phyloP scores from a whole-genome alignment of 352 stramenopile species.

The Phytophthora meadii region DNA sequence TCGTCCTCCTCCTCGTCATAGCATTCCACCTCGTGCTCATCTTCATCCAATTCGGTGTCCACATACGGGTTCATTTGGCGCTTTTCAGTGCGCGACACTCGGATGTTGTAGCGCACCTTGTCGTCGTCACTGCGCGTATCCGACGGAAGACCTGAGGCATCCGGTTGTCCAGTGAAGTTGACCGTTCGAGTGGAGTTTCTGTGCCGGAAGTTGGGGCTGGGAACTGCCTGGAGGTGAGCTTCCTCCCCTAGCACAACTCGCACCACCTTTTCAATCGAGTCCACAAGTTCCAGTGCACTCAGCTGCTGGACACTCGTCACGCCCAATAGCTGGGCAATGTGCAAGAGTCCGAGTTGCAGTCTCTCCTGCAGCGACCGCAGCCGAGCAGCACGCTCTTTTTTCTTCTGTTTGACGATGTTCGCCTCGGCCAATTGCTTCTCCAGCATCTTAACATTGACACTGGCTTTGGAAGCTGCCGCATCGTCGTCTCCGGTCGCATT shows the following conservation, averaged over 20 bases:
- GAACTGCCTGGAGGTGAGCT: conserved; percentile 56
- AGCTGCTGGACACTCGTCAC: conserved; percentile 49
- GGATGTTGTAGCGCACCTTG: conserved; percentile 80
- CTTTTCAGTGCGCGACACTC: conserved; percentile 58
- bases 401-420: conserved; percentile 60
- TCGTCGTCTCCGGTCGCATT: conserved; percentile 24
- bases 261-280: conserved; percentile 82
- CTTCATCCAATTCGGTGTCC: conserved; percentile 37
- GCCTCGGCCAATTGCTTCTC: conserved; percentile 71
- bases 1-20: conserved; percentile 34
- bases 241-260: conserved; percentile 80
- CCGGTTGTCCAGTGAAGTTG: conserved; percentile 29
- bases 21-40: conserved; percentile 37
- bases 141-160: conserved; percentile 34
- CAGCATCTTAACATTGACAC: conserved; percentile 69
- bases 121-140: conserved; percentile 63
- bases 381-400: conserved; percentile 68
- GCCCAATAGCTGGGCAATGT: conserved; percentile 82
- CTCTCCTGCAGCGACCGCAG: conserved; percentile 74
- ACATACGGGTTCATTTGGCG: conserved; percentile 74
- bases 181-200: conserved; percentile 76
- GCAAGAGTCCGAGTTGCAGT: conserved; percentile 75
- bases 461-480: conserved; percentile 32
- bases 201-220: conserved; percentile 61
- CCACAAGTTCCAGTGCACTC: conserved; percentile 67